A percentile compares a stretch with the other conserved stretches of the same genome.
Conservation (phyloP, 768 basidiomycete genomes). For the Russula lepida region DNA sequence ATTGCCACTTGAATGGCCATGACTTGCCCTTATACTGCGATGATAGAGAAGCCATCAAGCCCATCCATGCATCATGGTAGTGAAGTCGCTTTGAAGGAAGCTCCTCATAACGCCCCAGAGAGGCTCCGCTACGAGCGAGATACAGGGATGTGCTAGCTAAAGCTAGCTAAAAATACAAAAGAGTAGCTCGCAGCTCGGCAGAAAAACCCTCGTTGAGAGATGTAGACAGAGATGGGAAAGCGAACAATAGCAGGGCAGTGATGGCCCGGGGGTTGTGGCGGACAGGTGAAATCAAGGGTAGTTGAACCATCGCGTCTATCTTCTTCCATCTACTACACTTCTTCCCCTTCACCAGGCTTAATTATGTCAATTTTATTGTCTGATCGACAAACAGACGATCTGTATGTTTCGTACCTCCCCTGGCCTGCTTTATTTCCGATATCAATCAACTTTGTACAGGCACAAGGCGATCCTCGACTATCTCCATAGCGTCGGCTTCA, state of each 20-base stretch:
- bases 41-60: too few relatives aligned
- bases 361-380: conserved; percentile 17
- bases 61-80: too few relatives aligned
- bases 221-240: not conserved
- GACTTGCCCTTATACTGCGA: too few relatives aligned
- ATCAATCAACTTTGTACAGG: conserved; percentile 18
- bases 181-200: not conserved
- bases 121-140: not conserved
- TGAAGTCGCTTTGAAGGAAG: too few relatives aligned
- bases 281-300: not conserved
- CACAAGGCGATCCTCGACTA: conserved; percentile 34
- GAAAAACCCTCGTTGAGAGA: not conserved
- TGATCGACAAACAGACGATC: conserved; percentile 15
- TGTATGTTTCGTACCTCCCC: conserved; percentile 4
- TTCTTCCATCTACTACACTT: not conserved
- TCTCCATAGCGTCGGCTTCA: conserved; percentile 28
- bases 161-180: not conserved
- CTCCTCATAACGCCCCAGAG: not conserved
- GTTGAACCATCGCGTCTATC: conserved; percentile 1
- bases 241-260: not conserved
- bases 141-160: not conserved
- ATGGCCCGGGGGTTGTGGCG: not conserved
- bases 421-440: not conserved
- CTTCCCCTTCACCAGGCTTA: not conserved
- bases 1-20: too few relatives aligned